Conservation (phyloP, 2,329 filamentous ascomycete genomes). For the Verticillium nubilum region DNA sequence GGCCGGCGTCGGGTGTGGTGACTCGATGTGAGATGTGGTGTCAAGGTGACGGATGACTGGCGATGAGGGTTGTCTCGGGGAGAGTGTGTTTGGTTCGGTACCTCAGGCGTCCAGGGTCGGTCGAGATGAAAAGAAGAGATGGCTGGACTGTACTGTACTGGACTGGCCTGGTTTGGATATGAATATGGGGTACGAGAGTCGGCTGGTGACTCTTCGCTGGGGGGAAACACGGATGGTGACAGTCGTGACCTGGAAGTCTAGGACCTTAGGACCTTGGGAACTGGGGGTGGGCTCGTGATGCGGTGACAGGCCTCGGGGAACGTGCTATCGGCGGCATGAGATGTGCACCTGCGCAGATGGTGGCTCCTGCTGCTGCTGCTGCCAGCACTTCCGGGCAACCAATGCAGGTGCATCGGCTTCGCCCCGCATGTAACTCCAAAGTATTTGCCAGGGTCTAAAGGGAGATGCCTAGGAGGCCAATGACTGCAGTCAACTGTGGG, state of each 20-base stretch:
- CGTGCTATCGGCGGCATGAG: not conserved
- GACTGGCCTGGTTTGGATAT: not conserved
- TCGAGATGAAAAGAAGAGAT: not conserved
- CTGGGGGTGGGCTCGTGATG: not conserved
- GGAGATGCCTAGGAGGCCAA: not conserved
- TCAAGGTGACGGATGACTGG: not conserved
- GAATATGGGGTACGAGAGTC: not conserved
- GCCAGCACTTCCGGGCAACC: slow-evolving; percentile 6
- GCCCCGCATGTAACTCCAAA: not conserved
- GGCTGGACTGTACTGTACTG: not conserved
- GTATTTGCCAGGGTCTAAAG: not conserved
- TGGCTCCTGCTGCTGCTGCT: not conserved
- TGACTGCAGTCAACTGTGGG: not conserved
- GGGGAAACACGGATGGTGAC: not conserved
- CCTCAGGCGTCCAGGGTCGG: not conserved
- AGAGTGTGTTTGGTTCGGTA: not conserved
- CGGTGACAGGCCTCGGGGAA: not conserved
- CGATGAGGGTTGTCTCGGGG: not conserved
- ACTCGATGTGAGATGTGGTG: not conserved
- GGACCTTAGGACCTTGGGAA: not conserved
- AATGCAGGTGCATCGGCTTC: slow-evolving; percentile 12
- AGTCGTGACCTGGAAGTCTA: not conserved
- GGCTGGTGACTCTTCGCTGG: not conserved
- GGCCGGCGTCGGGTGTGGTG: not conserved
- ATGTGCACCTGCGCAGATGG: too few relatives aligned